Base-by-base conservation (phyloP, 495 filamentous ascomycete genomes). In the Glonium stellatum region DNA sequence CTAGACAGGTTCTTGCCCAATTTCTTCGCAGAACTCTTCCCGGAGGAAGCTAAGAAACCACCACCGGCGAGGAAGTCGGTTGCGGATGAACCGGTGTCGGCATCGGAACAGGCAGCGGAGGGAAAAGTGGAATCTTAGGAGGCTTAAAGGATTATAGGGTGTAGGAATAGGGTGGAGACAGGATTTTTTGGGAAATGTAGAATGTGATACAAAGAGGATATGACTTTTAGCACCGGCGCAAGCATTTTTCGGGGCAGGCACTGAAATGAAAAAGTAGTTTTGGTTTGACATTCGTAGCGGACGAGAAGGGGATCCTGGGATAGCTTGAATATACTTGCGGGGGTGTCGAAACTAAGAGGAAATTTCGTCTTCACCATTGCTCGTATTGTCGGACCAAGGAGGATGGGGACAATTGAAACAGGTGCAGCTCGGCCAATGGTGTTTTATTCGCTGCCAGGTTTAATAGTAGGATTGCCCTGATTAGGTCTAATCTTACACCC, bases 1-100 rank as follows among this genome's bases (percentile, higher is more conserved):
- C 80, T 99, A 42, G 90, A 96, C 47, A 77, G 93, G 25, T 97
- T 97, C 77, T 71, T 97, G 58, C 93, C 95, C 0, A 82, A 87
- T 60, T 73, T 99, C 57, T 76, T 78, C 61, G 67, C 63, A 13
- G 75, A 77, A 60, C 57, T 78, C 47, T 78, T 77, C 56, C 75
- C 75, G 2, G 69, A 74, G 55, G 71, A 73, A 47, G 66, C 61
- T 39, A 59, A 69, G 54, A 65, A 65, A 54, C 47, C 63, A 46
- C 51, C 42, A 31, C 1, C 21, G 12, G 39, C 19, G 61, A 58
- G 10, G 61, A 63, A 51, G 42, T 22, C 21, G 42, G 27, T 22
- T 25, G 52, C 15, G 47, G 62, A 31, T 31, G 41, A 41, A 31
- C 35, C 39, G 55, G 41, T 55, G 52, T 57, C 60, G 51, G 60